These are phyloP conservation scores for Boletus bicolor DNA, from an alignment of 768 basidiomycete species.

Conservation along the genomic window DNA sequence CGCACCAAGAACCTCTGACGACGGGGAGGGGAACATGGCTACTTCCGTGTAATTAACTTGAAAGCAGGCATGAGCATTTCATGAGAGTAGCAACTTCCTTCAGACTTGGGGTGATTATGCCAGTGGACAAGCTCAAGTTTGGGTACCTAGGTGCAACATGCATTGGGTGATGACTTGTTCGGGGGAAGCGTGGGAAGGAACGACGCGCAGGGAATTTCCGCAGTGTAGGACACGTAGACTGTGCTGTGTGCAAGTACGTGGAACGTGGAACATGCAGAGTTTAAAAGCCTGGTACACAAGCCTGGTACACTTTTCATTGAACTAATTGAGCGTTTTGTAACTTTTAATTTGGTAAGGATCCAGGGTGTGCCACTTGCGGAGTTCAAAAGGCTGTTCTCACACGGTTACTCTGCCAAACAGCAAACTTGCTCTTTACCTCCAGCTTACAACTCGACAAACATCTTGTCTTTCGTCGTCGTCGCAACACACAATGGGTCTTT, in stretches of 20 bases:
- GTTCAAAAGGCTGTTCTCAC: slow-evolving; percentile 33
- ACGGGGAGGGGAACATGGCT: not conserved
- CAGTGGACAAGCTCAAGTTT: not conserved
- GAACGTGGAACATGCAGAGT: not conserved
- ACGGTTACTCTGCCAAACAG: slow-evolving; percentile 27
- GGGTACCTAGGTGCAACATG: not conserved
- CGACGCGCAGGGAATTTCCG: not conserved
- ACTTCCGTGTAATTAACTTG: not conserved
- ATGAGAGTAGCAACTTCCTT: not conserved
- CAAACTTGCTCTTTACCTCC: slow-evolving; percentile 34
- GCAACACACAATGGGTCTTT: slow-evolving; percentile 67
- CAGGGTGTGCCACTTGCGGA: slow-evolving; percentile 27
- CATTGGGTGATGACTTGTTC: not conserved
- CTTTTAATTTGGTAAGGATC: too few species aligned
- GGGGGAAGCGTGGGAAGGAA: not conserved
- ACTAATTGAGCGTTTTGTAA: not conserved
- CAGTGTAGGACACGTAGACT: slow-evolving; percentile 19
- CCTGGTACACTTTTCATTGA: not conserved
- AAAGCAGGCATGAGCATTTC: not conserved
- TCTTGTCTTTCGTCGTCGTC: slow-evolving; percentile 30
- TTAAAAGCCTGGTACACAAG: slow-evolving; percentile 1
- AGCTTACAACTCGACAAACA: slow-evolving; percentile 27
- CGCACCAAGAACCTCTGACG: not conserved
- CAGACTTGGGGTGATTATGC: not conserved
- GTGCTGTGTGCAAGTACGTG: slow-evolving; percentile 11